Percentiles rank a stretch among this genome's conserved stretches.
These are phyloP conservation scores for Quercus ilex DNA, from an alignment of 306 rosid genomes.

Conservation along the genomic window DNA sequence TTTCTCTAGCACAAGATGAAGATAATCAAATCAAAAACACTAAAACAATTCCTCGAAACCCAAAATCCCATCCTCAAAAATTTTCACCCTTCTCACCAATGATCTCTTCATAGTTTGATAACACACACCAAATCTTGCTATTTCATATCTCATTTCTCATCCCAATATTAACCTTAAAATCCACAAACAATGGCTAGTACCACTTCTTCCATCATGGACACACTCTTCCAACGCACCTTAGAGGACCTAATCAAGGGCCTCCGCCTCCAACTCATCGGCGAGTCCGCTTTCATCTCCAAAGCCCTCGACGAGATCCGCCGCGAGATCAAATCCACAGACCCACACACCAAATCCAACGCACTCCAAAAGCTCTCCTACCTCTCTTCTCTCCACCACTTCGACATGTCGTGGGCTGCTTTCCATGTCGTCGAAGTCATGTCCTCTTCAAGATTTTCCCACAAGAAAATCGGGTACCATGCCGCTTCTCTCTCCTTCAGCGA, in stretches of 20 bases:
- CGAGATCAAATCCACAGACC: constrained; percentile 82
- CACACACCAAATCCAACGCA: constrained; percentile 67
- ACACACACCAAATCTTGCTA: no score
- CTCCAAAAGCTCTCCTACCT: constrained; percentile 79
- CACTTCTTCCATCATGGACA: constrained; percentile 71
- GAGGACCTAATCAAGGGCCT: constrained; percentile 82
- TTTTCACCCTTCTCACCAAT: no score
- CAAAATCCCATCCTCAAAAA: no score
- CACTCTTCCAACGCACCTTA: constrained; percentile 74
- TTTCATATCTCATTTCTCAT: no score
- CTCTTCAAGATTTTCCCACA: constrained; percentile 64
- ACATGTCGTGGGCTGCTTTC: constrained; percentile 90
- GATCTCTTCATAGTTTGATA: no score
- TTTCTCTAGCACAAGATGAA: no score
- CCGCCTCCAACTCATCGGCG: constrained; percentile 65
- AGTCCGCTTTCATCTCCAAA: constrained; percentile 63
- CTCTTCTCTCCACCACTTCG: constrained; percentile 55
- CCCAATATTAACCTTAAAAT: no score
- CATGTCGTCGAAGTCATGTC: constrained; percentile 96
- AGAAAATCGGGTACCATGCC: constrained; percentile 74
- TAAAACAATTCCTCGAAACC: no score
- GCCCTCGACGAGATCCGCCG: constrained; percentile 85
- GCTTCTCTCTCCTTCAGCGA: constrained; percentile 75
- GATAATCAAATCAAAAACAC: no score
- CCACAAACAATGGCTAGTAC: constrained; percentile 52